These are phyloP conservation scores for Mollisia scopiformis DNA, from an alignment of 2,329 filamentous ascomycete species.

Conservation along the genomic window DNA sequence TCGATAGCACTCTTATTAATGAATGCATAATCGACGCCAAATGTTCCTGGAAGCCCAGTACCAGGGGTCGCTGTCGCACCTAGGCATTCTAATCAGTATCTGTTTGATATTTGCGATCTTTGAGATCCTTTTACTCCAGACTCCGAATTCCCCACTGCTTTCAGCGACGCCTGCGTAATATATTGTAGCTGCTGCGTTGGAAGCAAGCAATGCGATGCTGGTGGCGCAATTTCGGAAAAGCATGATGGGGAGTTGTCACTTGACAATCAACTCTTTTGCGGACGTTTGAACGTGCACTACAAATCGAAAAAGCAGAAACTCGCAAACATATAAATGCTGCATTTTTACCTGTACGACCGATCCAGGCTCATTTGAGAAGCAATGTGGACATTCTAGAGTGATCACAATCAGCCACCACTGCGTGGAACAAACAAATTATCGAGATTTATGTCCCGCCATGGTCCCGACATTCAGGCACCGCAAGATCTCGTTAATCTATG, in stretches of 20 bases:
- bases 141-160: constrained; percentile 50
- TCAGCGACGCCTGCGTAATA: constrained; percentile 52
- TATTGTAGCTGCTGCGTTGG: constrained; percentile 41
- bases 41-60: constrained; percentile 49
- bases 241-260: constrained; percentile 16
- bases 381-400: not conserved
- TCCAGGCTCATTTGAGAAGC: not conserved
- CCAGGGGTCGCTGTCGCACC: constrained; percentile 37
- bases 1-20: constrained; percentile 50
- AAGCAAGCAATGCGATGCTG: constrained; percentile 17
- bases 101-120: not conserved
- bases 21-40: constrained; percentile 53
- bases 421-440: not conserved
- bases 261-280: not conserved
- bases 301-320: not conserved
- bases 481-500: not conserved
- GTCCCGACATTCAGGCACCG: not conserved
- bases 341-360: not conserved
- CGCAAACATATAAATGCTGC: not conserved
- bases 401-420: not conserved
- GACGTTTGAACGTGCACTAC: not conserved
- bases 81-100: not conserved
- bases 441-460: not conserved
- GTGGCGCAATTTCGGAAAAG: constrained; percentile 16
- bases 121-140: constrained; percentile 38